A percentile compares a stretch with the other conserved stretches of the same genome.
phyloP scores from a whole-genome alignment of 768 basidiomycete species.

The Xerocomus brunneocitrinus region DNA sequence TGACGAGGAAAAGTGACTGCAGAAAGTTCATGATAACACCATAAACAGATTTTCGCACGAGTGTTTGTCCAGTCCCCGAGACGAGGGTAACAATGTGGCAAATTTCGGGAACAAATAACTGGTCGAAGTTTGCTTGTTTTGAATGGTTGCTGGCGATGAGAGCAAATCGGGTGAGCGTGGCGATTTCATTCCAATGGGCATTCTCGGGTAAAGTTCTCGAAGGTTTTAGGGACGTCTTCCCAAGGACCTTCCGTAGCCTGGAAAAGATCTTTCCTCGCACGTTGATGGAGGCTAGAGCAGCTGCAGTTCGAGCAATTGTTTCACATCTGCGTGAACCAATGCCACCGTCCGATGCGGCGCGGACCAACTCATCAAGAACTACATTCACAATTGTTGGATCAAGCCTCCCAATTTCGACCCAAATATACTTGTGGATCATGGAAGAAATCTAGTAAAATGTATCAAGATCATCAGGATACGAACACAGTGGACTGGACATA shows the following conservation, averaged over 20 bases:
- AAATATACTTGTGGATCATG: conserved; percentile 68
- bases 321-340: conserved; percentile 73
- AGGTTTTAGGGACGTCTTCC: conserved; percentile 63
- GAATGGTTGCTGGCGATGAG: conserved; percentile 68
- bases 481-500: conserved; percentile 33
- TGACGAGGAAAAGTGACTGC: conserved; percentile 64
- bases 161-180: conserved; percentile 71
- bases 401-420: conserved; percentile 69
- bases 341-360: conserved; percentile 80
- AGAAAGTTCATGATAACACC: conserved; percentile 79
- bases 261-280: conserved; percentile 76
- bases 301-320: conserved; percentile 67
- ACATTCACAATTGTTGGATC: conserved; percentile 66
- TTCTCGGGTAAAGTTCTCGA: conserved; percentile 65
- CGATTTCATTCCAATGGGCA: conserved; percentile 76
- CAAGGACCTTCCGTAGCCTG: conserved; percentile 74
- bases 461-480: conserved; percentile 2
- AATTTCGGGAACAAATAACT: conserved; percentile 80
- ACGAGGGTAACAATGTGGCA: conserved; percentile 77
- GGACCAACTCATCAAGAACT: conserved; percentile 74
- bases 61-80: conserved; percentile 65
- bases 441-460: conserved; percentile 49
- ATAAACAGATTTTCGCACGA: conserved; percentile 77
- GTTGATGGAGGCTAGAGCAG: conserved; percentile 68
- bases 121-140: conserved; percentile 57